Evolutionary conservation across 768 basidiomycete species (phyloP), one percentile per base, ranked within the genome.

Genomic region (Russula olivacea): DNA sequence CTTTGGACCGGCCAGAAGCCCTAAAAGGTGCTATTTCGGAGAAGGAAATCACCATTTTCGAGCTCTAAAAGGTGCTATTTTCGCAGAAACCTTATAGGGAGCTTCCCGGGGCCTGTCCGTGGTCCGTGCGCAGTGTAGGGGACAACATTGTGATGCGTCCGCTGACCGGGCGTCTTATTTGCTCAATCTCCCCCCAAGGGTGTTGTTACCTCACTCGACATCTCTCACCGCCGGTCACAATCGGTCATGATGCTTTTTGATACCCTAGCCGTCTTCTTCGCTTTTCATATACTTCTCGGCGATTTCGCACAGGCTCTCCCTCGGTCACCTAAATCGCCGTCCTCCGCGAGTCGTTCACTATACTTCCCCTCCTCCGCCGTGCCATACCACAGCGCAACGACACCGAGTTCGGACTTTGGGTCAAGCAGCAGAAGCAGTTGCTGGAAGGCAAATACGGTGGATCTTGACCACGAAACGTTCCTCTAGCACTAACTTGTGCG

Each of bases 361-460:
- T 59, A 64, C n/a, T 73, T 25, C 68, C 69, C 7, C 68, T 73
- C 34, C 25, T 63, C 17, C 68, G 72, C n/a, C 59, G 63, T 36
- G 56, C 68, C 9, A 23, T 58, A 45, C 15, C 40, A 50, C 25
- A 54, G 52, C 43, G 53, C 45, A 43, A 15, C 34, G 59, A 68
- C 5, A 56, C 34, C 6, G 65, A 68, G 19, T 70, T 71, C 69
- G 67, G 71, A 2, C 6, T 61, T 17, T 58, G 59, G 53, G 70
- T 70, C 38, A 72, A 69, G 59, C 66, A 65, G 19, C 73, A 74
- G 61, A 72, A 70, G 52, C 64, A 64, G 23, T 51, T 59, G 0
- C 59, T 74, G 3, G 69, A 73, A 30, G 49, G 55, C 17, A 75
- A 74, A 68, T 75, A 75, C 60, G 68, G 70, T 56, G 51, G 61